Evolutionary conservation across 192 early-diverging fungal species (phyloP), one percentile per base, ranked within the genome.

Genomic region (Coemansia sp.): DNA sequence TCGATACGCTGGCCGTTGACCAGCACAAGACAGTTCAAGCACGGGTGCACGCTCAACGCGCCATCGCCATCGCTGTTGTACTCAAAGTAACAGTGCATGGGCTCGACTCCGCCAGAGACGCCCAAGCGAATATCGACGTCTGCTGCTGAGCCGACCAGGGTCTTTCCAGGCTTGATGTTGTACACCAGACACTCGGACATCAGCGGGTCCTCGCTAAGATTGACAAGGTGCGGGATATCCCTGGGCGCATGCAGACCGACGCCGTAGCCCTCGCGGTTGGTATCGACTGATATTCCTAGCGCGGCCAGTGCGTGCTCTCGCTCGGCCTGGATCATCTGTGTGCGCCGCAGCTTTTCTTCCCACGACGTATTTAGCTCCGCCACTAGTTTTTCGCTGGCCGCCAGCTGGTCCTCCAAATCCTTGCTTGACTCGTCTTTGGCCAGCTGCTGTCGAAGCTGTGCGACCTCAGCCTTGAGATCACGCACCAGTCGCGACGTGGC

Each of bases 181-280:
- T 94, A 95, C n/a, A 96, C 86, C 3, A 96, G 81, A 61, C 93
- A 95, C 67, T 96, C 93, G 17, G 90, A 90, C 89, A 92, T 90
- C 16, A 91, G 83, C 54, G 93, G 91, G 69, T 96, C 91, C 69
- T 95, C 93, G 68, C 91, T 94, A 22, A 94, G 85, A 64, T 95
- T 96, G 61, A 96, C 87, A 51, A 96, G 77, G 73, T 96, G 93
- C 29, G 94, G 93, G 34, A 88, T 84, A 33, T 86, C 87, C 55
- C 89, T 88, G 5, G 94, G 92, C 10, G 89, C 87, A 63, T 87
- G 86, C 4, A 95, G 80, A 12, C 93, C 93, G 11, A 92, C 82
- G 22, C 75, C 79, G n/a, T 49, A 3, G 0, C 74, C 79, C n/a
- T 60, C 70, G 25, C 83, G 69, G 64, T 87, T 84, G 48, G 89